Evolutionary conservation across 1,284 basidiomycete species (phyloP).

Genomic region (Trichosporon faecale): DNA sequence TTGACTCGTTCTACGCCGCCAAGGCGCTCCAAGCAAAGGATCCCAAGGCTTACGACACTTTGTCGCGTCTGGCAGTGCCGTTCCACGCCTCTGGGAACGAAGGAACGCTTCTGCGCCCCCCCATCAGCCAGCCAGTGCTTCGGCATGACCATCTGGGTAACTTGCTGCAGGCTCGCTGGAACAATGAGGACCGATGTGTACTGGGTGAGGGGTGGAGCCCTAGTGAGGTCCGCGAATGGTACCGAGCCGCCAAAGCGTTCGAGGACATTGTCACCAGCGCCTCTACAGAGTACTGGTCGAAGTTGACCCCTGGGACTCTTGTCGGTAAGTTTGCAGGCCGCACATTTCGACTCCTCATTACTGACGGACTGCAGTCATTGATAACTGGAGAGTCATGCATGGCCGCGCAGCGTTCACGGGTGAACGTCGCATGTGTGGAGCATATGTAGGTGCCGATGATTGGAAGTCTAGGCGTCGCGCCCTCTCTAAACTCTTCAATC

Average conservation of each 20-base stretch:
- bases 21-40: slow-evolving; percentile 69
- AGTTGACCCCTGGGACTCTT: slow-evolving; percentile 78
- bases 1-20: slow-evolving; percentile 92
- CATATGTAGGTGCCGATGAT: slow-evolving; percentile 89
- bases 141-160: slow-evolving; percentile 65
- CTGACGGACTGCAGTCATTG: slow-evolving; percentile 61
- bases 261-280: slow-evolving; percentile 69
- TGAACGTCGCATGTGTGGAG: slow-evolving; percentile 86
- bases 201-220: slow-evolving; percentile 61
- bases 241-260: slow-evolving; percentile 77
- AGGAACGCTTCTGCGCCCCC: slow-evolving; percentile 62
- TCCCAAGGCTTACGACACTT: slow-evolving; percentile 67
- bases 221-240: slow-evolving; percentile 70
- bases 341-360: not conserved
- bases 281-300: slow-evolving; percentile 88
- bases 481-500: slow-evolving; percentile 45
- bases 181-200: slow-evolving; percentile 88
- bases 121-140: slow-evolving; percentile 59
- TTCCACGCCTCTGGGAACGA: slow-evolving; percentile 85
- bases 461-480: slow-evolving; percentile 73
- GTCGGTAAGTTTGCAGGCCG: slow-evolving; percentile 61
- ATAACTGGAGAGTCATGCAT: slow-evolving; percentile 93
- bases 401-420: slow-evolving; percentile 87
- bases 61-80: slow-evolving; percentile 69
- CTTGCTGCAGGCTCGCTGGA: slow-evolving; percentile 81